phyloP scores from a whole-genome alignment of 345 rosid genomes.

The Eucalyptus grandis region DNA sequence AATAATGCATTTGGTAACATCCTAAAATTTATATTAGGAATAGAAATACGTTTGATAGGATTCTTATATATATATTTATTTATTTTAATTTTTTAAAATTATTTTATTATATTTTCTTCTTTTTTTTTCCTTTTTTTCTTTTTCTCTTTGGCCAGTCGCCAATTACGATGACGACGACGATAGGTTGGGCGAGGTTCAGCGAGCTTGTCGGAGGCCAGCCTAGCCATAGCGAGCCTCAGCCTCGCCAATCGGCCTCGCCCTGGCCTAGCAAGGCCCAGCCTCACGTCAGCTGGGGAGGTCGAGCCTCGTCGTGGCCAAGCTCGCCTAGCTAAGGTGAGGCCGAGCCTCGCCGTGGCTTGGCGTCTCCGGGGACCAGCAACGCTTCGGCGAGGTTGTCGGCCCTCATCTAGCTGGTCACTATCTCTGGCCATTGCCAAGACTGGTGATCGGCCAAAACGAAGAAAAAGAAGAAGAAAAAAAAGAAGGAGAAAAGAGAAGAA shows the following conservation, averaged over 20 bases:
- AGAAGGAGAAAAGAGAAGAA: too few relatives aligned
- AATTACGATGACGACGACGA: fast-evolving
- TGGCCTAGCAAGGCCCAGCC: too few relatives aligned
- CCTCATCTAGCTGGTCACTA: fast-evolving
- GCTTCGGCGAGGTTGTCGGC: fast-evolving
- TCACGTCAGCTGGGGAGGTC: fast-evolving
- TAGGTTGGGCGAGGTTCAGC: fast-evolving
- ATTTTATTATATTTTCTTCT: too few relatives aligned
- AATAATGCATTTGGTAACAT: fast-evolving
- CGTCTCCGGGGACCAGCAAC: fast-evolving
- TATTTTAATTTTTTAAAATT: too few relatives aligned
- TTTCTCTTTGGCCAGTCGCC: fast-evolving
- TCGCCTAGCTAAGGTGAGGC: too few relatives aligned
- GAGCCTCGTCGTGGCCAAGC: too few relatives aligned
- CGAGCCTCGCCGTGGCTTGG: fast-evolving
- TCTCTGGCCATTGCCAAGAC: fast-evolving
- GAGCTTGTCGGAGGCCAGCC: fast-evolving
- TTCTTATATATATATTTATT: too few relatives aligned
- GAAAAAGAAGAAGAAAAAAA: too few relatives aligned
- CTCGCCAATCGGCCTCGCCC: too few relatives aligned
- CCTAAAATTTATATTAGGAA: too few relatives aligned
- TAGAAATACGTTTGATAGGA: too few relatives aligned
- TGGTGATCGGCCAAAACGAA: fast-evolving
- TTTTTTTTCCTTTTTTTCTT: too few relatives aligned
- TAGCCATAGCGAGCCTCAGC: fast-evolving